Conservation (phyloP, 306 rosid genomes). For the Prosopis cineraria region DNA sequence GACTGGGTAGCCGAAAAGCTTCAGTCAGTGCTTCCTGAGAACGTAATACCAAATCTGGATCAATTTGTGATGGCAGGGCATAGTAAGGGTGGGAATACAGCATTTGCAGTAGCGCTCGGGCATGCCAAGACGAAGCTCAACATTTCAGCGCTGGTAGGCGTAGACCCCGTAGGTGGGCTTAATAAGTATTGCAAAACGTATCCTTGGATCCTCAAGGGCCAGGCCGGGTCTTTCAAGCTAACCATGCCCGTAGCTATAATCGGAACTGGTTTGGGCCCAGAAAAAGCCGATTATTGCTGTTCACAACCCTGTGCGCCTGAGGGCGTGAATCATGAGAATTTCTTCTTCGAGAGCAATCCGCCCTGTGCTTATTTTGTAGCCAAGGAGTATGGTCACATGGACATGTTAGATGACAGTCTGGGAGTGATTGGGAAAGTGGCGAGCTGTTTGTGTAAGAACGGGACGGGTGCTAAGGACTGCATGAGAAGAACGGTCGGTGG, state of each 20-base stretch:
- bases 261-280: conserved; percentile 19
- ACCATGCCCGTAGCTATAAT: neutral
- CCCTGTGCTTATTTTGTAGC: conserved; percentile 64
- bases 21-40: conserved; percentile 39
- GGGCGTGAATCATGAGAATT: conserved; percentile 57
- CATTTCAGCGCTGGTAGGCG: conserved; percentile 38
- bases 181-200: neutral
- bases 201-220: conserved; percentile 16
- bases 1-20: conserved; percentile 54
- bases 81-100: conserved; percentile 64
- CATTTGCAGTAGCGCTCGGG: conserved; percentile 57
- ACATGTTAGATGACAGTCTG: conserved; percentile 51
- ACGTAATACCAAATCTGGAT: conserved; percentile 37
- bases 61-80: conserved; percentile 48
- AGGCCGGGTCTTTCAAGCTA: neutral
- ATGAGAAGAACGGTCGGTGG: conserved; percentile 66
- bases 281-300: neutral
- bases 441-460: conserved; percentile 51
- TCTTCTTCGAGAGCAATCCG: conserved; percentile 53
- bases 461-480: conserved; percentile 37
- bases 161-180: conserved; percentile 58
- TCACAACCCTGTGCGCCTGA: conserved; percentile 51
- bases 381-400: conserved; percentile 67
- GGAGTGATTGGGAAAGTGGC: conserved; percentile 4
- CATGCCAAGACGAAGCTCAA: conserved; percentile 29